Evolutionary conservation across 2,329 filamentous ascomycete species (phyloP), one percentile per base, ranked within the genome.

Genomic region (Talaromyces atroroseus): DNA sequence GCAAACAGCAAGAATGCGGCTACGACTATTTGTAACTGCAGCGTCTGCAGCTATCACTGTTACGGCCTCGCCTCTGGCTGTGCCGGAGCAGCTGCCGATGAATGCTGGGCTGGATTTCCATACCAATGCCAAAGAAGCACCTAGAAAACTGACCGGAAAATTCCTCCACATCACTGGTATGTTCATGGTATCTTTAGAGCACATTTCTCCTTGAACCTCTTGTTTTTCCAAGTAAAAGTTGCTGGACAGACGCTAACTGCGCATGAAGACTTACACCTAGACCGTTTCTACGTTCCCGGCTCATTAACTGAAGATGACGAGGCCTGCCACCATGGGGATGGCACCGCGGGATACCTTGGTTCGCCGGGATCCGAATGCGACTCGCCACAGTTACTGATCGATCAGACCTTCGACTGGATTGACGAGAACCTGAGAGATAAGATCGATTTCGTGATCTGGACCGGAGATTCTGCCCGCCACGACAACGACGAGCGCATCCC

Each of bases 371-470:
- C 89, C 8, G 89, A 90, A 58, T 99, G 94, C 79, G 94, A 99
- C 74, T 83, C 89, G 2, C 92, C 94, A 0, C 74, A 86, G 58
- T 77, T 86, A 0, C 83, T 99, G 18, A 78, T 96, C 59, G 89
- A 97, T 71, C 88, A 89, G 64, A 97, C 92, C 0, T 90, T 97
- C 67, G 81, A 86, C 66, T 99, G 92, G 92, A 87, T 99, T 52
- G 79, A 84, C 46, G 81, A 85, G 45, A 86, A 95, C 65, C 68
- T 96, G 57, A 87, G 82, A 67, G 87, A 92, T 68, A 74, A 85
- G 3, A 81, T 96, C 61, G 91, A 96, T 71, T 96, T 96, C 69
- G 86, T 96, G 50, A 78, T 96, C 49, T 96, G 91, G 91, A 96
- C 92, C 1, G 91, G 91, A 62, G 91, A 96, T 71, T 92, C 88